Evolutionary conservation across 148 eudicot species (phyloP), one percentile per base, ranked within the genome.

Genomic region (Tetragonia tetragonoides): DNA sequence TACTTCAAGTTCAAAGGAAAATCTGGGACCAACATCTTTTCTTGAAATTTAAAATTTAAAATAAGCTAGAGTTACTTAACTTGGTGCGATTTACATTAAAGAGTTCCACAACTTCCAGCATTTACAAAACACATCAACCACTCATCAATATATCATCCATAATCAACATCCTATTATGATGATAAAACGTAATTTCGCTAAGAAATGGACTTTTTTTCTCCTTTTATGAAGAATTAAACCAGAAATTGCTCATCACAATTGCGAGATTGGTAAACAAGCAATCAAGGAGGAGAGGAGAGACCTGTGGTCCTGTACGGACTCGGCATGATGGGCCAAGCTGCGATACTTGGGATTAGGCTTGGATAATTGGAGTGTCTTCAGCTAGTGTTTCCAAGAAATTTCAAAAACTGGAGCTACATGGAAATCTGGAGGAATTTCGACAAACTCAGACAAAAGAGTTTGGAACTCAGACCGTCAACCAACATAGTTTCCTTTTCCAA

Each of bases 401-500:
- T 28, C 1, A 1, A 28, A 28, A 28, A 28, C 34, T 28, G 97
- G 76, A 28, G 84, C 20, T 3, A 93, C 99, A 15, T 93, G 85
- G 62, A 93, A 93, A 68, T 93, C 99, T 9, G 53, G 87, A 8
- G 99, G 99, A 80, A 95, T 95, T 79, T 93, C 99, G 44, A 68
- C 83, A 73, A 87, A 95, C 75, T 95, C 99, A 0, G 97, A 89
- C 1, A 95, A 88, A 72, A 95, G 90, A 17, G 97, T 94, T 38
- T 97, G 84, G 90, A 95, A 95, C 82, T 95, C 99, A 34, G 93
- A 97, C 9, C 99, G 1, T 28, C 34, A n/a, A n/a, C 99, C 1
- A 83, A 81, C 83, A 95, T 90, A 44, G 99, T 93, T 81, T 95
- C 99, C 81, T 89, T 95, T 85, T 95, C 97, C 3, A 95, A 74